Base-by-base conservation (phyloP, 306 rosid species). In the Herpetospermum pedunculosum region DNA sequence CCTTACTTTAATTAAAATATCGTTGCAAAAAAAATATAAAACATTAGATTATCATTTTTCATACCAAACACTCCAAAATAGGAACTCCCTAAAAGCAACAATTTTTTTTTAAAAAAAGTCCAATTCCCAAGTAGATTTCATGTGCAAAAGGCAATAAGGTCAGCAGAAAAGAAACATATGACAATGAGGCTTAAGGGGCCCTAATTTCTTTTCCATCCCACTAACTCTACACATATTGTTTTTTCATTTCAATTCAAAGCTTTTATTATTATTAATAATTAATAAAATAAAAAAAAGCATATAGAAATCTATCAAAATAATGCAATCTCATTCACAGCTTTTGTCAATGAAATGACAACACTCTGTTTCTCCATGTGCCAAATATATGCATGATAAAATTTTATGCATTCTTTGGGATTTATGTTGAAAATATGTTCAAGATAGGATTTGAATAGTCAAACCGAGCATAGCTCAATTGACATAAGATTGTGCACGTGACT, bases 281-380 rank as follows among this genome's bases (percentile, higher is more conserved):
- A 21, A 21, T 1, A 50, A 53, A 23, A 53, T 0, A 13, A 41
- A 10, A 49, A 49, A 0, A 50, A 19, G 13, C 28, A 8, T 52
- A n/a, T 52, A 52, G 29, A 19, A 52, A 52, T 57, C 28, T 57
- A 57, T 16, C 1, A n/a, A 64, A 64, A 64, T 64, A 64, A 21
- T 64, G 48, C 72, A 64, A 12, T 64, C 49, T 9, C 4, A 64
- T 11, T 40, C 72, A 38, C 49, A 64, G 49, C 49, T 64, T 64
- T 64, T 64, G 49, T 64, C 49, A n/a, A 19, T 64, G 72, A 64
- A 64, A 38, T 64, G 72, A 64, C 72, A 37, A 23, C 48, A 64
- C 72, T 9, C 49, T 64, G 72, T 37, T 64, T 38, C 12, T 37
- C 72, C 72, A 64, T 40, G 72, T 64, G 72, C 32, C 40, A 6